Evolutionary conservation across 495 filamentous ascomycete species (phyloP), one percentile per base, ranked within the genome.

Genomic region (Penicillium pancosmium): DNA sequence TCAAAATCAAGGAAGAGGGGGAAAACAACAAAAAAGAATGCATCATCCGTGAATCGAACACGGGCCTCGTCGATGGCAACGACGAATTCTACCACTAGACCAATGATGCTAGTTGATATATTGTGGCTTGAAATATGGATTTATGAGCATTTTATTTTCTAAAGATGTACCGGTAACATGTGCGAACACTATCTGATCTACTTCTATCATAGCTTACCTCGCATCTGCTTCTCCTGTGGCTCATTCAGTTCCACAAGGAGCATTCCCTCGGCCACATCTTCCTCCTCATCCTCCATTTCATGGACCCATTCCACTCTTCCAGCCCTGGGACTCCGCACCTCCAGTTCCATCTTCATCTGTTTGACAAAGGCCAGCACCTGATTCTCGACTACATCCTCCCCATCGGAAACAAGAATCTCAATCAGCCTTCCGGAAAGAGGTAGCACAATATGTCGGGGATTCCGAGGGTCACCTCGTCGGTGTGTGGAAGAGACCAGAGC

Each of bases 311-410:
- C 68, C 3, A 84, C 77, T 12, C 59, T 68, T 7, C 84, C 84
- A 16, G 72, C 72, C 40, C 72, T 76, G 8, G 71, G 74, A 54
- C 77, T 77, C 27, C 84, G 64, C 7, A 88, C 75, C 66, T 87
- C 85, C 13, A 87, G 66, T 66, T 88, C 84, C 84, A 87, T 87
- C 71, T 88, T 87, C 84, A 88, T 88, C 70, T 88, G 85, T 65
- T 83, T 80, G 23, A 88, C 76, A 23, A 87, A 82, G 33, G 81
- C 83, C n/a, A 88, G 69, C 0, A 83, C 79, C 60, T 86, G 80
- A 25, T 81, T 77, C 49, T 80, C 70, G 9, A 67, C 74, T 0
- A 88, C 68, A 27, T 67, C 53, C 55, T 88, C 82, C 0, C 84
- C 84, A 15, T 79, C 74, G 5, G 77, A 68, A 2, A 88, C 82